These are phyloP conservation scores for Exserohilum rostratum DNA, from an alignment of 2,329 filamentous ascomycete species.

Conservation along the genomic window DNA sequence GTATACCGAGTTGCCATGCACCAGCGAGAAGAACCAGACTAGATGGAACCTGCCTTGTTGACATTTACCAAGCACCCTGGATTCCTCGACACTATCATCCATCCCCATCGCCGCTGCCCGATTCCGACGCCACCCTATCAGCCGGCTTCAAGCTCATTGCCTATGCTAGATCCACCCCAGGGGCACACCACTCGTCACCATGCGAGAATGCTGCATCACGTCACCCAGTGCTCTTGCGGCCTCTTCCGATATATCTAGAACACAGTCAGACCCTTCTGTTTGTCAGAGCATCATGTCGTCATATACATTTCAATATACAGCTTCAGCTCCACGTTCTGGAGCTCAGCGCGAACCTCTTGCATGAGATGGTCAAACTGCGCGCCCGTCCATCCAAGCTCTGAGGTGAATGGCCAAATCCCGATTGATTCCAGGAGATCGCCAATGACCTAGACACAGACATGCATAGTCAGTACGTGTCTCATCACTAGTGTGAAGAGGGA, in stretches of 20 bases:
- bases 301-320: conserved; percentile 48
- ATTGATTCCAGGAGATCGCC: conserved; percentile 46
- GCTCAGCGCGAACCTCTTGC: conserved; percentile 35
- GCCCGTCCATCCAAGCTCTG: conserved; percentile 38
- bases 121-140: not conserved
- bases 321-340: conserved; percentile 37
- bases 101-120: not conserved
- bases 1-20: not conserved
- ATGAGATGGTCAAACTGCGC: conserved; percentile 40
- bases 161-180: not conserved
- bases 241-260: conserved; percentile 41
- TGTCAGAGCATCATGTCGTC: not conserved
- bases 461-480: not conserved
- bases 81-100: not conserved
- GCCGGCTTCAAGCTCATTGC: no score
- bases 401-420: conserved; percentile 46
- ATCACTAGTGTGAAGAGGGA: not conserved
- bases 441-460: conserved; percentile 26
- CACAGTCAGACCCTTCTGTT: conserved; percentile 15
- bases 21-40: not conserved
- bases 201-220: conserved; percentile 1
- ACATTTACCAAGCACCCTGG: not conserved
- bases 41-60: not conserved
- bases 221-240: conserved; percentile 33
- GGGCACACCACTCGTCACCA: not conserved